Conservation (phyloP, 345 rosid genomes). For the Pugionium dolabratum region DNA sequence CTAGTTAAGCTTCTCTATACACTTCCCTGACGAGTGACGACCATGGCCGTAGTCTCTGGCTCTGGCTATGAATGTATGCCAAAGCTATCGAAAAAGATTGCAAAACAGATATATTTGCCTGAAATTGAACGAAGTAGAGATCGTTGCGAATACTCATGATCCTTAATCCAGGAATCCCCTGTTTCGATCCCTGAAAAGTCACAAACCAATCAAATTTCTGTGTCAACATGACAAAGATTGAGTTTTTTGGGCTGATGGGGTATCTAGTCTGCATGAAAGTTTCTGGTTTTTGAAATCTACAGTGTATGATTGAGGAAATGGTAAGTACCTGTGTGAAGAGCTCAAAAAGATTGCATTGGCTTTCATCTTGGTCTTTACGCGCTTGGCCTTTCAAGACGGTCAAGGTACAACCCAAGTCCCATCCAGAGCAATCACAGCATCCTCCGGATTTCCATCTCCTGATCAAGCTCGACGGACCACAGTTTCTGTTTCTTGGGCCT, state of each 20-base stretch:
- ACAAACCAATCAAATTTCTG: not conserved
- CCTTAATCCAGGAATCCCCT: conserved; percentile 56
- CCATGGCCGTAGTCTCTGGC: conserved; percentile 53
- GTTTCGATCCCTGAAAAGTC: conserved; percentile 56
- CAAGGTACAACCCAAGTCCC: conserved; percentile 91
- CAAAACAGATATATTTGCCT: conserved; percentile 69
- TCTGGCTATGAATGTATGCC: conserved; percentile 74
- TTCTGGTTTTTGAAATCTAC: no score
- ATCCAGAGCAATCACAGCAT: conserved; percentile 92
- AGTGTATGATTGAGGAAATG: not conserved
- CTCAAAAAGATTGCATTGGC: conserved; percentile 63
- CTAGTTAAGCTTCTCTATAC: conserved; percentile 45
- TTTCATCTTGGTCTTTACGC: conserved; percentile 44
- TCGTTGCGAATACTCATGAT: conserved; percentile 70
- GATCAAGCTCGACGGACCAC: conserved; percentile 75
- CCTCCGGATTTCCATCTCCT: conserved; percentile 93
- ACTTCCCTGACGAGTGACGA: conserved; percentile 28
- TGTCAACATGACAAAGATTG: conserved; percentile 8
- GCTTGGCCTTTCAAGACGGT: conserved; percentile 52
- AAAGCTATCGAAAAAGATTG: conserved; percentile 82
- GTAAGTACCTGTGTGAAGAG: conserved; percentile 58
- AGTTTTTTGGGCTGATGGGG: not conserved
- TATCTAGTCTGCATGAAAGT: not conserved
- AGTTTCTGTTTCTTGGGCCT: conserved; percentile 63
- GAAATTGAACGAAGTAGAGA: conserved; percentile 68